phyloP scores from a whole-genome alignment of 306 rosid genomes.

The Betula pendula region DNA sequence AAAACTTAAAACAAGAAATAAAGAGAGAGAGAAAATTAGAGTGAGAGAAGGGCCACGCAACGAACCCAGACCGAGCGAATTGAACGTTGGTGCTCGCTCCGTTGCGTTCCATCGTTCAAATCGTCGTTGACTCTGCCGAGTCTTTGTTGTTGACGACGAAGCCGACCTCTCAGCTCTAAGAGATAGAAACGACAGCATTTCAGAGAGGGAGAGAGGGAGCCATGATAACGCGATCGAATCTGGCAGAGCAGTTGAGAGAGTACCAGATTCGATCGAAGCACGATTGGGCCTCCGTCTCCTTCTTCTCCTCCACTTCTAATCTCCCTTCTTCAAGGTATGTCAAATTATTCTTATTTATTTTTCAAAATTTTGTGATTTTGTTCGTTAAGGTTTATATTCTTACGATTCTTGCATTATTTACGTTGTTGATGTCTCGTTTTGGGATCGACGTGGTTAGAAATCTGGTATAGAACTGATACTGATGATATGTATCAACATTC shows the following conservation, averaged over 20 bases:
- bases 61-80: conserved; percentile 9
- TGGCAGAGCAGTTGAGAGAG: conserved; percentile 93
- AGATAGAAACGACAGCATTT: conserved; percentile 31
- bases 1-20: background rate
- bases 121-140: conserved; percentile 27
- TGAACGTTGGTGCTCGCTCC: conserved; percentile 25
- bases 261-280: conserved; percentile 99
- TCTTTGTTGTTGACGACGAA: conserved; percentile 27
- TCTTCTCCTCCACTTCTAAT: conserved; percentile 89
- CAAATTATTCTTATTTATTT: background rate
- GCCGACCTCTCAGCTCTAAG: conserved; percentile 3
- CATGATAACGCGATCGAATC: conserved; percentile 99
- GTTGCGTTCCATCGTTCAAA: conserved; percentile 19
- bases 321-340: conserved; percentile 71
- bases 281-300: conserved; percentile 97
- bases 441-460: conserved; percentile 10
- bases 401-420: conserved; percentile 1
- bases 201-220: conserved; percentile 23
- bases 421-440: background rate
- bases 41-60: conserved; percentile 23
- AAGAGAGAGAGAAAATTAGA: background rate
- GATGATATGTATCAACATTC: conserved; percentile 8
- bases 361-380: background rate
- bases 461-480: background rate
- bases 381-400: background rate